Evolutionary conservation across 1,284 basidiomycete genomes (phyloP), one percentile per base, ranked within the genome.

Genomic region (Ustilago loliicola): DNA sequence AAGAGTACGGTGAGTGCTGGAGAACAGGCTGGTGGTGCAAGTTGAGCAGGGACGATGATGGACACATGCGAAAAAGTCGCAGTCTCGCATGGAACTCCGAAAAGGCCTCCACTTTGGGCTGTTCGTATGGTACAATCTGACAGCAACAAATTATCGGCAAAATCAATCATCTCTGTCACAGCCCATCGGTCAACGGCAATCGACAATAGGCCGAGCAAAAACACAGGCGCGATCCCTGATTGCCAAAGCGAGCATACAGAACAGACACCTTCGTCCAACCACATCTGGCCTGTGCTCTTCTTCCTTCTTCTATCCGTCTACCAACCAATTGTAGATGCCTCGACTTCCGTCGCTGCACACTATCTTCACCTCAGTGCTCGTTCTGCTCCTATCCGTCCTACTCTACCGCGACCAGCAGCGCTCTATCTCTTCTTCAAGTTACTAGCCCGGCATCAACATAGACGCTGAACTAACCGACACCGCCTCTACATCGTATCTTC

Each of bases 401-500:
- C 2, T 70, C 0, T 64, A 67, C 42, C 59, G 75, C 9, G 60
- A 77, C 21, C 61, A 55, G 17, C 23, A 59, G 13, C 59, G 52
- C 25, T 25, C 38, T 11, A 6, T 8, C 40, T 57, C 54, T 21
- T 17, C 21, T 15, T 4, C 47, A 3, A 6, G 13, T 11, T n/a
- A 25, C 27, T 9, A 50, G 15, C 15, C 25, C 2, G 70, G 71
- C 3, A 59, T 78, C 6, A 48, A 59, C 48, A 47, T 78, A 21
- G 51, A 69, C 13, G 32, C 62, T 11, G 61, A 78, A 38, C 48
- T 73, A 1, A 70, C 67, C 3, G 76, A 78, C 52, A 73, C 70
- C 32, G 13, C n/a, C 45, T 17, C 42, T 11, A 3, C 59, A 17
- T 27, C 52, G 15, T 17, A 17, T 4, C 34, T 40, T 3, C 9